Base-by-base conservation (phyloP, 2,329 filamentous ascomycete species). In the Corniculantispora saksenae region DNA sequence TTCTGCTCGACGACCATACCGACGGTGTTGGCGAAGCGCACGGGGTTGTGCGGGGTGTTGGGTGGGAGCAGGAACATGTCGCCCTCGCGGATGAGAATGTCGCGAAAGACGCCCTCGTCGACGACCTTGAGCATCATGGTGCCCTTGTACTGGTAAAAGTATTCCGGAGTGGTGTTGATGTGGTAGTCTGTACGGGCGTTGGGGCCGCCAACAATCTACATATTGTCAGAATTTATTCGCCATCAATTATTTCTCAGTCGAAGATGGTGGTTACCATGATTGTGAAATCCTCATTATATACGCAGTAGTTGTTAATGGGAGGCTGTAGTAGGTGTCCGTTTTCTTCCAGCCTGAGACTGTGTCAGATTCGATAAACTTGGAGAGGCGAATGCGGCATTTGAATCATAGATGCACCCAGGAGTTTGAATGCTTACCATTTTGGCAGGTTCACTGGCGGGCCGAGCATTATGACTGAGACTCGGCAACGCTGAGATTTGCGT, bases 131-230 rank as follows among this genome's bases (percentile, higher is more conserved):
- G 90, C 65, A 95, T 84, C 94, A 98, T 97, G 70, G 90, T 89
- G 70, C 95, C 95, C 72, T 89, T 89, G 85, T 97, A 89, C 79
- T 98, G 94, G 84, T 95, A 98, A 87, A 98, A 99, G 90, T 94
- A 98, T 79, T 98, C 95, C 15, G 95, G 89, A 0, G 94, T 98
- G 72, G 89, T 83, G 84, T 98, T 98, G 86, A 98, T 94, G 84
- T 98, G 95, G 83, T 97, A 99, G 83, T 98, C 95, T 64, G 94
- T 97, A 69, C 95, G 89, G 67, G 92, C 92, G 78, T 98, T 98
- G 73, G 95, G 95, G 15, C 95, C 95, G 75, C 95, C 95, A 68
- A 99, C 94, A 72, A 97, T 93, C 91, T 89, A 69, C 10, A 59
- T 47, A 2, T 12, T n/a, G 62, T 40, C 51, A 48, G 35, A 12